Percentiles rank a stretch among this genome's conserved stretches.
These are phyloP conservation scores for Dioscorea alata DNA, from an alignment of 106 monocot genomes.

Conservation along the genomic window DNA sequence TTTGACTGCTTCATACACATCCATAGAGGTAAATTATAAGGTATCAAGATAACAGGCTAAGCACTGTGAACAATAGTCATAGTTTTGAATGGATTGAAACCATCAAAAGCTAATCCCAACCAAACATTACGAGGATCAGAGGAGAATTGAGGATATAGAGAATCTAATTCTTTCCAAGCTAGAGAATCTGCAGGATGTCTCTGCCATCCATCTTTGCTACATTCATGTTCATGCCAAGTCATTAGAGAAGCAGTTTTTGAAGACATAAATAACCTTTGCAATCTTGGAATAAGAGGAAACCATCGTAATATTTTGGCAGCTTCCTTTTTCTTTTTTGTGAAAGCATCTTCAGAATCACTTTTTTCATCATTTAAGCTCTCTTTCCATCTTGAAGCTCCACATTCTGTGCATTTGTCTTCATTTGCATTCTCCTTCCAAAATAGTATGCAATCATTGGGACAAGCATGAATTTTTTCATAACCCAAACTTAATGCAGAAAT, in stretches of 20 bases:
- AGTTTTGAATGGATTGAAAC: constrained; percentile 16
- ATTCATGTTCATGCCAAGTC: constrained; percentile 13
- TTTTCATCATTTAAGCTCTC: no score
- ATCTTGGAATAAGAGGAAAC: no score
- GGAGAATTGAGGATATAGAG: constrained; percentile 2
- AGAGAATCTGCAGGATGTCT: constrained; percentile 6
- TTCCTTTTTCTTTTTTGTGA: no score
- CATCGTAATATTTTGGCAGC: no score
- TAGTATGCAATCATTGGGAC: no score
- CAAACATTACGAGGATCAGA: constrained; percentile 7
- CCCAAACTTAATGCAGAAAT: no score
- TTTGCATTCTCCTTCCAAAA: no score
- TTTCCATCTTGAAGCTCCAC: no score
- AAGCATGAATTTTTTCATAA: no score
- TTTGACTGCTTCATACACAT: constrained; percentile 11
- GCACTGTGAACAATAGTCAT: constrained; percentile 13
- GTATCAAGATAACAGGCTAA: constrained; percentile 14
- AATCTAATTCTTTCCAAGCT: neutral
- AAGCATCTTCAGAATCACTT: no score
- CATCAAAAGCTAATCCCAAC: constrained; percentile 15
- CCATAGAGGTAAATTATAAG: constrained; percentile 23
- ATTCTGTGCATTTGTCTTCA: no score
- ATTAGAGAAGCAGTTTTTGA: neutral
- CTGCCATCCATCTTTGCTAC: neutral
- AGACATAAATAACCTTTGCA: neutral